Evolutionary conservation across 2,329 filamentous ascomycete genomes (phyloP), one percentile per base, ranked within the genome.

Genomic region (Fusarium siculi): DNA sequence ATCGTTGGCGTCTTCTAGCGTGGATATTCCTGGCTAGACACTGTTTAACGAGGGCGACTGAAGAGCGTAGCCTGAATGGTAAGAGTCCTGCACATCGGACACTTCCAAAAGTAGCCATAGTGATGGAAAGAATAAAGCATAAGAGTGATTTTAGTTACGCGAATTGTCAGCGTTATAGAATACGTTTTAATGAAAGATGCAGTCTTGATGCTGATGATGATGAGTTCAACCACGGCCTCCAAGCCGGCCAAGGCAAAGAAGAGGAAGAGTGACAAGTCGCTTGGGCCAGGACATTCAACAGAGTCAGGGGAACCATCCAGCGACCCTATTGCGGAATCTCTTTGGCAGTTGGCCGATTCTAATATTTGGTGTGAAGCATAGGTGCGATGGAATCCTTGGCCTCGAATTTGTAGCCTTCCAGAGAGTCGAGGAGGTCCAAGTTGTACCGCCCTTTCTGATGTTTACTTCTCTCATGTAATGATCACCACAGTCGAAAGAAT

Each of bases 191-290:
- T 46, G 2, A 28, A 46, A 28, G 23, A 3, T 28, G 18, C 11
- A 46, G 43, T 28, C 23, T 46, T 5, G 12, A 10, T 28, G 5
- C 6, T 28, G 0, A 18, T 28, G 18, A 21, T 7, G 12, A 9
- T 28, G 0, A 28, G 43, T 18, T 28, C 23, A 28, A 6, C 6
- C 23, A 21, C 0, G 2, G 18, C 43, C 23, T 46, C 23, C n/a
- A 21, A 14, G 23, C 23, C 4, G 28, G 18, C 1, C 4, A 14
- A 28, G 8, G 3, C 0, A 0, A 14, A 14, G 4, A 44, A 25
- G 0, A 19, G 23, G 11, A 46, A 46, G 18, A 46, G 43, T 0
- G 2, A 28, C 4, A 5, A 28, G 23, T 23, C 16, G 2, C 18
- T 11, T 0, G 43, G 18, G 23, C 18, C 23, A 14, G 18, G 9